phyloP scores from a whole-genome alignment of 805 yeast species.

The Zygotorulaspora chibaensis region DNA sequence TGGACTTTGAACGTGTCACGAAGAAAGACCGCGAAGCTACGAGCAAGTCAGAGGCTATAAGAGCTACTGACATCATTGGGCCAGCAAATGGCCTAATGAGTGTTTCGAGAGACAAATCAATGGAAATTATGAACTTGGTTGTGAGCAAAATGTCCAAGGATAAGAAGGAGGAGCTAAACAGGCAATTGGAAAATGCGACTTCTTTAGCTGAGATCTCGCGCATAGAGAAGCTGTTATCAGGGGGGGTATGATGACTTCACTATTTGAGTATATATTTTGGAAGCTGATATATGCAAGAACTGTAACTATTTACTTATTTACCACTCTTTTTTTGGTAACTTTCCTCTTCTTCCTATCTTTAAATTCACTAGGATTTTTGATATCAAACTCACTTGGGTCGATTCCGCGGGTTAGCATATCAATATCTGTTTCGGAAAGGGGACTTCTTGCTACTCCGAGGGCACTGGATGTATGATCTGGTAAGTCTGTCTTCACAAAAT shows the following conservation, averaged over 20 bases:
- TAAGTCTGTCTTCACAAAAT: too few relatives aligned
- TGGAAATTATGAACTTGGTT: slow-evolving; percentile 35
- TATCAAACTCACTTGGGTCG: slow-evolving; percentile 6
- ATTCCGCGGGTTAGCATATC: not conserved
- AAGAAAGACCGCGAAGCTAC: slow-evolving; percentile 43
- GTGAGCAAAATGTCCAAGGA: slow-evolving; percentile 49
- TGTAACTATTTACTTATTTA: not conserved
- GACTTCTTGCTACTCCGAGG: not conserved
- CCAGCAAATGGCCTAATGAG: slow-evolving; percentile 14
- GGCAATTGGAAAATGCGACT: slow-evolving; percentile 56
- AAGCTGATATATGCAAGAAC: not conserved
- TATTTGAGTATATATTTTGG: too few relatives aligned
- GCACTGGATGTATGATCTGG: too few relatives aligned
- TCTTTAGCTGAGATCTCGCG: slow-evolving; percentile 70
- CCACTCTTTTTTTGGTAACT: not conserved
- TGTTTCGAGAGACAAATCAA: slow-evolving; percentile 26
- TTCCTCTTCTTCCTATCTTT: not conserved
- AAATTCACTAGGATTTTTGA: not conserved
- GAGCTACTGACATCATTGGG: slow-evolving; percentile 26
- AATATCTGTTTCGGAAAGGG: not conserved
- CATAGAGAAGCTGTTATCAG: slow-evolving; percentile 53
- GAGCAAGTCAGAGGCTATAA: slow-evolving; percentile 31
- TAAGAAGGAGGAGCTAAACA: slow-evolving; percentile 48
- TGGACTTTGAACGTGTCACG: slow-evolving; percentile 67
- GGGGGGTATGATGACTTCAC: slow-evolving; percentile 13